Base-by-base conservation (phyloP, 768 basidiomycete species). In the Trametes sanguinea region DNA sequence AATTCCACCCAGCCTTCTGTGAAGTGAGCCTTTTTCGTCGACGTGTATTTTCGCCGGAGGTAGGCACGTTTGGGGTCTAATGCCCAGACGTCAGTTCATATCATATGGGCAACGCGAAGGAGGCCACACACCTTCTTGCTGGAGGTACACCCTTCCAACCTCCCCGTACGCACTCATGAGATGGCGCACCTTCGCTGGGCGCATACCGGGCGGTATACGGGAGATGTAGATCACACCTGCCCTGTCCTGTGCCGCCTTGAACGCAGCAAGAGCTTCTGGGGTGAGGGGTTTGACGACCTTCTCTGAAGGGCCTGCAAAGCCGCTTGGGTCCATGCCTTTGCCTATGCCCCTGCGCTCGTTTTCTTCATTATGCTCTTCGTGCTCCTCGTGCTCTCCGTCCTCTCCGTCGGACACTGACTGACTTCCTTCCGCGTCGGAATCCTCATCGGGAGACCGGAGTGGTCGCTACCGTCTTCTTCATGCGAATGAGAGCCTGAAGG, bases 1-100 rank as follows among this genome's bases (percentile, higher is more conserved):
- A 98, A 98, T 75, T 99, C 97, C 44, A 98, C 89, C 97, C 97
- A 99, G 35, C 97, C 97, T 73, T 99, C 97, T 0, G 90, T 90
- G 71, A 89, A 98, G 68, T 95, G 92, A 10, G 88, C 80, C 66
- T 92, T 92, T 73, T 92, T 90, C 8, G 89, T 93, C 2, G 89
- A 79, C 3, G 91, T 94, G 72, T 87, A 84, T 74, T 94, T 94
- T 56, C 83, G 80, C 29, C 93, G 79, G 46, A 92, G 78, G 77
- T 95, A 93, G 40, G 93, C 91, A n/a, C 88, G 80, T 74, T 95
- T 95, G 9, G 92, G 77, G 72, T 94, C 94, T 95, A 67, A 13
- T 51, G 57, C 44, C 47, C 30, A 32, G 42, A 16, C 62, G 17
- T 65, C 40, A 54, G 11, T 14, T 42, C 48, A 29, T 14, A 9